Evolutionary conservation across 768 basidiomycete genomes (phyloP).

Genomic region (Mycena epipterygia): DNA sequence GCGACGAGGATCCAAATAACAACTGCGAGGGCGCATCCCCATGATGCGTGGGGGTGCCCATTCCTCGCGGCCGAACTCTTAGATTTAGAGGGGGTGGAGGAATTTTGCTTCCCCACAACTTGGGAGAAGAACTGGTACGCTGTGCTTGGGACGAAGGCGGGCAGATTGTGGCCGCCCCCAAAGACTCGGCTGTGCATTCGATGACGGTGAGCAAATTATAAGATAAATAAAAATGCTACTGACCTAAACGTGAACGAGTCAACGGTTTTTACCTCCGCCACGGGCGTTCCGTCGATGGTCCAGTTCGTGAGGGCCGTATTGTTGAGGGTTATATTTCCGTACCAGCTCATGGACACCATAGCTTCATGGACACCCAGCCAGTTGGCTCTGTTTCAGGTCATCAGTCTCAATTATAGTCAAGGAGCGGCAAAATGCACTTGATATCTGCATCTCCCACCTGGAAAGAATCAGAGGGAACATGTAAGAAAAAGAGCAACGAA

Average conservation of each 20-base stretch:
- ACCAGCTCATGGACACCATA: conserved; percentile 62
- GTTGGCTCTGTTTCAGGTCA: conserved; percentile 45
- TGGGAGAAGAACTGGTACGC: conserved; percentile 25
- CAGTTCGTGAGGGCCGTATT: conserved; percentile 46
- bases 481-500: conserved; percentile 27
- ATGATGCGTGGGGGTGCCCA: not conserved
- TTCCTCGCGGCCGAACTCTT: not conserved
- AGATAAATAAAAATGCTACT: too few species aligned
- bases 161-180: conserved; percentile 57
- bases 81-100: too few species aligned
- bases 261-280: conserved; percentile 60
- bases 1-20: not conserved
- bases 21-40: not conserved
- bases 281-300: conserved; percentile 52
- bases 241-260: conserved; percentile 64
- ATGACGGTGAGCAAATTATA: too few species aligned
- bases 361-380: conserved; percentile 55
- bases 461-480: not conserved
- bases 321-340: conserved; percentile 55
- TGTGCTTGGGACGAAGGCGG: conserved; percentile 25
- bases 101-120: not conserved
- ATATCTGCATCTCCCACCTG: conserved; percentile 52
- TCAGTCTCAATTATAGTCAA: not conserved
- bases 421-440: conserved; percentile 43
- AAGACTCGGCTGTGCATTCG: conserved; percentile 46